phyloP scores from a whole-genome alignment of 2,329 filamentous ascomycete genomes.

The Nannizziopsis barbatae region DNA sequence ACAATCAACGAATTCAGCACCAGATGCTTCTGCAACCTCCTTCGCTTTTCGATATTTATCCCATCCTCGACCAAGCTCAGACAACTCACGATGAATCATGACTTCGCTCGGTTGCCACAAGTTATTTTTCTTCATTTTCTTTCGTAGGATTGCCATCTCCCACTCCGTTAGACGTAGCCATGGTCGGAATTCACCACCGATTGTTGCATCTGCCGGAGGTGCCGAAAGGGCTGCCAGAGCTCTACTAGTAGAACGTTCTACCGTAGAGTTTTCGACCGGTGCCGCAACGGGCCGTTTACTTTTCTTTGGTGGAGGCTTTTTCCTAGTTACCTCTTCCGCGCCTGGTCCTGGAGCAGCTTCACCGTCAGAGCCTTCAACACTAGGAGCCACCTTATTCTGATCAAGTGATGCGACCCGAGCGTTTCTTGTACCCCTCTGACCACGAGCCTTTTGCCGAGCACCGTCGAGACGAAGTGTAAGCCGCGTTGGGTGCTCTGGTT shows the following conservation, averaged over 20 bases:
- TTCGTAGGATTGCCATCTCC: slow-evolving; percentile 55
- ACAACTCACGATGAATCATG: slow-evolving; percentile 56
- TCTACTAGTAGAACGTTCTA: slow-evolving; percentile 51
- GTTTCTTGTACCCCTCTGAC: slow-evolving; percentile 29
- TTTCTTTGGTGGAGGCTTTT: slow-evolving; percentile 8
- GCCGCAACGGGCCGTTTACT: slow-evolving; percentile 5
- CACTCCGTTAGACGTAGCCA: slow-evolving; percentile 56
- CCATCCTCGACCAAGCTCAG: slow-evolving; percentile 45
- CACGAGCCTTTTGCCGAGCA: slow-evolving; percentile 17
- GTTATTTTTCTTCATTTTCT: slow-evolving; percentile 61
- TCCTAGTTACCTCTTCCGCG: background rate
- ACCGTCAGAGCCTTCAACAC: slow-evolving; percentile 4
- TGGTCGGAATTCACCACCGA: slow-evolving; percentile 50
- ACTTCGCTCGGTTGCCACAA: slow-evolving; percentile 57
- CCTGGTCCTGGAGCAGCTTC: background rate
- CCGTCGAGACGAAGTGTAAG: slow-evolving; percentile 35
- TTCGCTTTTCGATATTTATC: slow-evolving; percentile 42
- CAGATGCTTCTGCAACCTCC: slow-evolving; percentile 40
- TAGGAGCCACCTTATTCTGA: slow-evolving; percentile 22
- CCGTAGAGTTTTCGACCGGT: background rate
- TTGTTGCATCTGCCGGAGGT: slow-evolving; percentile 48
- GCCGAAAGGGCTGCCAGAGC: slow-evolving; percentile 48
- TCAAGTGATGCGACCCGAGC: slow-evolving; percentile 29
- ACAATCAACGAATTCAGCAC: slow-evolving; percentile 49
- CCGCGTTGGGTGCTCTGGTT: slow-evolving; percentile 26